phyloP scores from a whole-genome alignment of 257 asterid species.

The Fraxinus americana region DNA sequence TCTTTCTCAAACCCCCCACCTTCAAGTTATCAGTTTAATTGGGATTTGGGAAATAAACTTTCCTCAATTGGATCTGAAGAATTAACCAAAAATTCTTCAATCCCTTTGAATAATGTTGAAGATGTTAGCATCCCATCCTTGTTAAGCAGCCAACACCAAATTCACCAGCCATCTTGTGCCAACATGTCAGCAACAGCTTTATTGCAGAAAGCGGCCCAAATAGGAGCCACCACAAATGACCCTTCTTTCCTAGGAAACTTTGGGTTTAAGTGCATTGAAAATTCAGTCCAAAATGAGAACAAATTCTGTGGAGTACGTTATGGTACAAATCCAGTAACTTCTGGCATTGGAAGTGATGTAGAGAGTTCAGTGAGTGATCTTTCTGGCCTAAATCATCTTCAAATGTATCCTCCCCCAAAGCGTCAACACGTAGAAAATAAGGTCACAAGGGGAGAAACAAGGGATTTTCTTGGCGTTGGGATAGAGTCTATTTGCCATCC shows the following conservation, averaged over 20 bases:
- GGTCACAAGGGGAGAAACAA: conserved; percentile 63
- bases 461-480: conserved; percentile 97
- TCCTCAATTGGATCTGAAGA: conserved; percentile 22
- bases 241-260: conserved; percentile 50
- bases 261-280: conserved; percentile 39
- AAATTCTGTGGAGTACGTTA: background rate
- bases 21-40: conserved; percentile 36
- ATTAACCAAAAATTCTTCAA: conserved; percentile 27
- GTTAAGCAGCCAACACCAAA: conserved; percentile 50
- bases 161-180: conserved; percentile 38
- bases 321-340: conserved; percentile 23
- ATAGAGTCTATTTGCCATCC: conserved; percentile 75
- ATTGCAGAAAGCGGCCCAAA: conserved; percentile 79
- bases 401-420: conserved; percentile 57
- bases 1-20: conserved; percentile 40
- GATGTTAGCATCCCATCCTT: conserved; percentile 59
- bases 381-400: conserved; percentile 40
- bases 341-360: conserved; percentile 38
- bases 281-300: conserved; percentile 27
- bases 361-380: conserved; percentile 22
- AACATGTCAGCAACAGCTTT: conserved; percentile 85
- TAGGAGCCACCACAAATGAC: conserved; percentile 59
- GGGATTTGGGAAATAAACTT: conserved; percentile 64
- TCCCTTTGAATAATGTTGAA: conserved; percentile 31
- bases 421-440: conserved; percentile 45